Base-by-base conservation (phyloP, 208 protist genomes). In the Endotrypanum monterogeii region DNA sequence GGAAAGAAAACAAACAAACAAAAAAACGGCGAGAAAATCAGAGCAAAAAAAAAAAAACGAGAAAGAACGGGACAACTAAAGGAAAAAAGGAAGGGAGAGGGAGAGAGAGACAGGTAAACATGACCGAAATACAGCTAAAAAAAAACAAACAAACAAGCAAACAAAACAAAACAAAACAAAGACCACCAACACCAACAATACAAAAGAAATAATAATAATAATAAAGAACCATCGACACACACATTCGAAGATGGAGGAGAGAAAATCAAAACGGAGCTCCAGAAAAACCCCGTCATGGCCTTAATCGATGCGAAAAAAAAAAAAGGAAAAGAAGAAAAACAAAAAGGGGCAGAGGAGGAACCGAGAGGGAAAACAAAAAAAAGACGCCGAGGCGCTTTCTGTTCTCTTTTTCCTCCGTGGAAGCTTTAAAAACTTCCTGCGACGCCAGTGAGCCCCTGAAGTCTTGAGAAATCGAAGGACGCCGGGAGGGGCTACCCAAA, bases 211-310 rank as follows among this genome's bases (percentile, higher is more conserved):
- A 57, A 35, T 1, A 23, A 41, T 14, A 62, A 62, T 18, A 41
- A 12, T 5, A 2, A 62, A 37, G 32, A 44, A 25, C 8, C 58
- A 44, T 18, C n/a, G 46, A 14, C 2, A 65, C 37, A 44, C 35
- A 46, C 58, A 65, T 23, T 12, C 20, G 30, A 18, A 46, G 6
- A 30, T 18, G 4, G 61, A 54, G 28, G 30, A 44, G 50, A 25
- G 67, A 71, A 30, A 44, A 46, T 16, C 16, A 67, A 60, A 78
- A 71, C 67, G 61, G 65, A 65, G 62, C 4, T 28, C n/a, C n/a
- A n/a, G 37, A 65, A 30, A 7, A 8, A 8, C 0, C 7, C 2
- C 23, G 58, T 48, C 44, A 11, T 48, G 44, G 5, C 44, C 44
- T 48, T 48, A 48, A 48, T 48, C 44, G 44, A 48, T 48, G 35